Conservation (phyloP, 352 stramenopile genomes). For the Phytopythium kandeliae region DNA sequence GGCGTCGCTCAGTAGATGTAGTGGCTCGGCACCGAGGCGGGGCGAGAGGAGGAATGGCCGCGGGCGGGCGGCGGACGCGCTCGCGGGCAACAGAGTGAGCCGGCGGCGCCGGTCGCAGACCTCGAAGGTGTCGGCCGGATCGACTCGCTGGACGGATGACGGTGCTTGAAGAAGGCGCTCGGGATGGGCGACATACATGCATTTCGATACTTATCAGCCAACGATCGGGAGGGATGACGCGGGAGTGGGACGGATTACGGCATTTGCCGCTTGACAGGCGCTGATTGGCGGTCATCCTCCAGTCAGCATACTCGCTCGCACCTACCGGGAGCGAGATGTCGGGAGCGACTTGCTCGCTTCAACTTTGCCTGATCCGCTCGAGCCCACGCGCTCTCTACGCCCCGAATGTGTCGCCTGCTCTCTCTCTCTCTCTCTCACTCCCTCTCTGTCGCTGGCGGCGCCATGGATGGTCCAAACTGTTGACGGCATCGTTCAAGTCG, state of each 20-base stretch:
- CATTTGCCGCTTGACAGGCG: neutral
- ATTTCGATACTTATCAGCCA: neutral
- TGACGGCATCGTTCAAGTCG: neutral
- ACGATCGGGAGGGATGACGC: slow-evolving; percentile 3
- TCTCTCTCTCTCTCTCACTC: too few relatives aligned
- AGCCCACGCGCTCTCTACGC: too few relatives aligned
- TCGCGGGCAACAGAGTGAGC: neutral
- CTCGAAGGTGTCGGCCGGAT: too few relatives aligned
- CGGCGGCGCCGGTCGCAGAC: neutral
- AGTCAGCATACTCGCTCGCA: too few relatives aligned
- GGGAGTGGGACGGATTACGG: slow-evolving; percentile 7
- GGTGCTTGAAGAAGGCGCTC: neutral
- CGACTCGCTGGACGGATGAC: neutral
- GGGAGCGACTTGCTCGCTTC: too few relatives aligned
- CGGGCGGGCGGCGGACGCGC: neutral
- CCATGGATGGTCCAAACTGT: too few relatives aligned
- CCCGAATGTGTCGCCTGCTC: too few relatives aligned
- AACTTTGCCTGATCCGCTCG: too few relatives aligned
- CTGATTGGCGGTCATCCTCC: slow-evolving; percentile 2
- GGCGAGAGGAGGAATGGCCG: neutral
- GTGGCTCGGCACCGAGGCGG: too few relatives aligned
- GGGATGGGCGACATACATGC: slow-evolving; percentile 4
- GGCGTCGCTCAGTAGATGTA: too few relatives aligned
- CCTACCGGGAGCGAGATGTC: neutral
- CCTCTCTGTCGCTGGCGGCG: too few relatives aligned